phyloP scores from a whole-genome alignment of 495 filamentous ascomycete species.

The Xylaria flabelliformis region DNA sequence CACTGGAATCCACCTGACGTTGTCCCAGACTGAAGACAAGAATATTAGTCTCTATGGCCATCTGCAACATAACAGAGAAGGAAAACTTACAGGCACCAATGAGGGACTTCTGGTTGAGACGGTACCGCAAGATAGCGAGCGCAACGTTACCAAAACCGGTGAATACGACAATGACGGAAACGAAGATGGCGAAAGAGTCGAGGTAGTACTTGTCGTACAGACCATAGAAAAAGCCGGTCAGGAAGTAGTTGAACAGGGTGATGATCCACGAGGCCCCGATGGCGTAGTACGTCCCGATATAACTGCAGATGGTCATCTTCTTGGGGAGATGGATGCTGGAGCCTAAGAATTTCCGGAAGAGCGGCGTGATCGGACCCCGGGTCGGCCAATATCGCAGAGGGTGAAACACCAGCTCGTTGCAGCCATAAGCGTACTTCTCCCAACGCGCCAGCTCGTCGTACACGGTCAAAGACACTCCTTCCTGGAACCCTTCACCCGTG shows the following conservation, averaged over 20 bases:
- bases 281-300: constrained; percentile 80
- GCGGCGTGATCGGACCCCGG: constrained; percentile 67
- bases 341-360: constrained; percentile 66
- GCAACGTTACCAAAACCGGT: constrained; percentile 60
- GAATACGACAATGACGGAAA: constrained; percentile 63
- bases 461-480: constrained; percentile 76
- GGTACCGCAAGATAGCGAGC: constrained; percentile 61
- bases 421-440: constrained; percentile 82
- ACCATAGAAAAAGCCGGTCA: constrained; percentile 65
- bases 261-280: constrained; percentile 70
- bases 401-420: constrained; percentile 68
- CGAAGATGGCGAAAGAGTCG: constrained; percentile 64
- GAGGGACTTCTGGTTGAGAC: constrained; percentile 51
- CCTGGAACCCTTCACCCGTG: constrained; percentile 70
- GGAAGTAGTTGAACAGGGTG: constrained; percentile 69
- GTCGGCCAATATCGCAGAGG: constrained; percentile 59
- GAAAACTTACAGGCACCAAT: constrained; percentile 43
- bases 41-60: constrained; percentile 31
- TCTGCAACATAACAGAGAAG: neutral
- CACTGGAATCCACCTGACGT: constrained; percentile 69
- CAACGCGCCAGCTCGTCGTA: constrained; percentile 77
- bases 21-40: constrained; percentile 56
- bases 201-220: constrained; percentile 67
- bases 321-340: constrained; percentile 66
- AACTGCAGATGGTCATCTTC: constrained; percentile 74